A percentile compares a stretch with the other conserved stretches of the same genome.
These are phyloP conservation scores for Nicotiana tabacum DNA, from an alignment of 257 asterid species.

Conservation along the genomic window DNA sequence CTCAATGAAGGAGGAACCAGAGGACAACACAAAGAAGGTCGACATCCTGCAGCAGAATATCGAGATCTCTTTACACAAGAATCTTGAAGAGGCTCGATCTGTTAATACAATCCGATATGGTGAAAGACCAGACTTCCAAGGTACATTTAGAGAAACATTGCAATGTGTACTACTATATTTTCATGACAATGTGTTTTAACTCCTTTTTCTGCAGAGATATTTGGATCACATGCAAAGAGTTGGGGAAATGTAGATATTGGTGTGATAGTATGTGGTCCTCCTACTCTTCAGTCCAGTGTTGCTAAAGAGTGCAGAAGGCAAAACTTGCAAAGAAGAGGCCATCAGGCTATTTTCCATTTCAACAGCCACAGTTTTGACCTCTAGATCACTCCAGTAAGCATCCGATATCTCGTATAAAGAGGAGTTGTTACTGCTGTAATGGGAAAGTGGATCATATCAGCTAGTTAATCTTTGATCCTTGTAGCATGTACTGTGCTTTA, in stretches of 20 bases:
- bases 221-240: conserved; percentile 35
- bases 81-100: conserved; percentile 26
- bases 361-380: conserved; percentile 91
- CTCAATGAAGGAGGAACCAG: conserved; percentile 17
- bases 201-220: conserved; percentile 40
- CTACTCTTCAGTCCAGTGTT: conserved; percentile 57
- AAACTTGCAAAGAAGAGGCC: conserved; percentile 41
- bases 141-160: conserved; percentile 21
- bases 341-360: conserved; percentile 66
- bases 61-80: conserved; percentile 16
- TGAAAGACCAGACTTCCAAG: conserved; percentile 67
- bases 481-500: neutral
- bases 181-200: neutral
- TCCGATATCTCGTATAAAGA: neutral
- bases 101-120: conserved; percentile 40
- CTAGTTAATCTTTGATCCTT: neutral
- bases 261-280: conserved; percentile 75
- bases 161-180: neutral
- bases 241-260: conserved; percentile 81
- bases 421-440: neutral
- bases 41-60: conserved; percentile 8
- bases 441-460: neutral
- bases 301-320: conserved; percentile 64
- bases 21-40: neutral
- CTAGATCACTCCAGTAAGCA: conserved; percentile 13